Base-by-base conservation (phyloP, 352 stramenopile species). In the Pythium sukuiense region DNA sequence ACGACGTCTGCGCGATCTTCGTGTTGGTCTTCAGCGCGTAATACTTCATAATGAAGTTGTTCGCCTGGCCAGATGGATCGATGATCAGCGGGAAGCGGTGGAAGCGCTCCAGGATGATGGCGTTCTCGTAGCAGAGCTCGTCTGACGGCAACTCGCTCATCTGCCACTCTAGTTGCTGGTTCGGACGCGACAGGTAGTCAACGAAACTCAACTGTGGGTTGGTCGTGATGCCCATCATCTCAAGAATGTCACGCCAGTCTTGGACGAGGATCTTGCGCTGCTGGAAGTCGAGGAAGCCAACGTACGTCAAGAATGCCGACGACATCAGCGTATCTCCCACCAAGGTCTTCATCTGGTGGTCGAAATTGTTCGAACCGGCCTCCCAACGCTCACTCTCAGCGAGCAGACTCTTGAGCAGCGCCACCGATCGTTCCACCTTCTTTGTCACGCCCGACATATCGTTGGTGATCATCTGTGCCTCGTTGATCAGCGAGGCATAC, bases 301-400 rank as follows among this genome's bases (percentile, higher is more conserved):
- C 89, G 74, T 99, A 99, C 13, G 98, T 99, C 8, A 99, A 78
- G 67, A 99, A 99, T 0, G 94, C 96, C 50, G 96, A 96, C 39
- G 90, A 95, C 18, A 99, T 65, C 16, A 99, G 81, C 49, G 91
- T 98, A 77, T 99, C 98, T 20, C 97, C 98, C 27, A 99, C 92
- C 16, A 99, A 81, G 24, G 93, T 99, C 66, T 93, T 88, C 75
- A 99, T 93, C 69, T 99, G 96, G 18, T 86, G 74, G 67, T 99
- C 88, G 59, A 99, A 99, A 58, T 93, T 87, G 70, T 98, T 95
- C n/a, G 95, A 96, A 33, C 95, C 97, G 65, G 94, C 91, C 65
- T 98, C 87, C 98, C 98, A 99, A 43, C 98, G 95, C 58, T 98
- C 93, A 76, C 97, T 99, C 72, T 99, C 98, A 61, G 98, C 90